Evolutionary conservation across 805 yeast species (phyloP), one percentile per base, ranked within the genome.

Genomic region (Ogataea glucozyma): DNA sequence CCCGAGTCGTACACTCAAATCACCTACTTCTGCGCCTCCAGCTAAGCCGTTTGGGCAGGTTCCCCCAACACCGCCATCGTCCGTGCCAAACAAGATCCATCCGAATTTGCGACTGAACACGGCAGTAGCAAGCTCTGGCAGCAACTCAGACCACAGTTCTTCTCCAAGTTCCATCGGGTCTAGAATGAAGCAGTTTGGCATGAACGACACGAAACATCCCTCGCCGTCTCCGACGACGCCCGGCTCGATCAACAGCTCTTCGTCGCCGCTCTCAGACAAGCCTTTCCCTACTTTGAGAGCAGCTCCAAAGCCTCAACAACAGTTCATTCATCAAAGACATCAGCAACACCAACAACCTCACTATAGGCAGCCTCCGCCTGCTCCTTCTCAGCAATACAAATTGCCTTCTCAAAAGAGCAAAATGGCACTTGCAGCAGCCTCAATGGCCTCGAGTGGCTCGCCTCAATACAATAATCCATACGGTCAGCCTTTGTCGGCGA

Each of bases 381-480:
- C 45, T 12, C 31, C 37, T 13, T 38, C 38, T 17, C 60, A 17
- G 52, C 61, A 18, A 21, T 43, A 33, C 24, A 45, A 47, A 24
- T 43, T 41, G 8, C 27, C 38, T 3, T 24, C 47, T 13, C 53
- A 45, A 12, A 51, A 55, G 22, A 49, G 44, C 34, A 50, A 54
- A 13, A 49, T 60, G 39, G 60, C 66, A 29, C 68, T 69, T 5
- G 71, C 73, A 11, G 67, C 72, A 6, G 62, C 62, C 14, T 61
- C 69, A 11, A 61, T 66, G 8, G 51, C 56, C 10, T 31, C 56
- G 26, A 16, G 26, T n/a, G 5, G 11, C n/a, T 10, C 51, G 1
- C 18, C 43, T 1, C 33, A 43, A 12, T 6, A 35, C 6, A 50
- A 51, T 11, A 36, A 36, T 40, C 53, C 57, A 33, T 41, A 48